Evolutionary conservation across 345 rosid genomes (phyloP).

Genomic region (Citrus mangshanensis): DNA sequence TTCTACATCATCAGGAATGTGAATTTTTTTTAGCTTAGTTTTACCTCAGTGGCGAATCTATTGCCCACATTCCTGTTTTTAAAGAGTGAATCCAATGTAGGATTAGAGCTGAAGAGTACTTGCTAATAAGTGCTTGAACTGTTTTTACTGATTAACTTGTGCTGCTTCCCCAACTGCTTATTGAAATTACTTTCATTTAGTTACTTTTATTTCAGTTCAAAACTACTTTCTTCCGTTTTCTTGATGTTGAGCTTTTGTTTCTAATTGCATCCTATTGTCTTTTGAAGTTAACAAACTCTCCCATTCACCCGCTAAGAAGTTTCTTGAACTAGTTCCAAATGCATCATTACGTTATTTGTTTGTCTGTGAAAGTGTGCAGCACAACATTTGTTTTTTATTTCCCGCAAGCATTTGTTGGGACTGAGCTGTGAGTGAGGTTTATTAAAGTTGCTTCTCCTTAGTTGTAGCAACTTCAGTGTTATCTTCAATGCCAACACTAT

Average conservation of each 20-base stretch:
- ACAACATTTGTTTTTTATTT: not conserved
- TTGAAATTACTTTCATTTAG: not conserved
- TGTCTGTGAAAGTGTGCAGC: not conserved
- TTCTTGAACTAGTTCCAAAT: not conserved
- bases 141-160: not conserved
- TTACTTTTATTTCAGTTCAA: not conserved
- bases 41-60: not conserved
- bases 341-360: not conserved
- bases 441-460: not conserved
- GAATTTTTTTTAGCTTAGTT: not conserved
- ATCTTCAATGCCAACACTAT: not conserved
- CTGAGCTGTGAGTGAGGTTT: not conserved
- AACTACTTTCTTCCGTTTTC: not conserved
- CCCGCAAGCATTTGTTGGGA: not conserved
- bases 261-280: not conserved
- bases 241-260: conserved; percentile 1
- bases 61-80: conserved; percentile 4
- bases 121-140: not conserved
- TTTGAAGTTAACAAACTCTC: not conserved
- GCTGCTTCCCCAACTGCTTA: not conserved
- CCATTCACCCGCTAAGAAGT: not conserved
- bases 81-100: not conserved
- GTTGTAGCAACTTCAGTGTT: not conserved
- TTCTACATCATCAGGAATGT: not conserved
- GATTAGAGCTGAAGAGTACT: not conserved